Percentiles rank a stretch among this genome's conserved stretches.
phyloP scores from a whole-genome alignment of 2,329 filamentous ascomycete genomes.

The Talaromyces amestolkiae region DNA sequence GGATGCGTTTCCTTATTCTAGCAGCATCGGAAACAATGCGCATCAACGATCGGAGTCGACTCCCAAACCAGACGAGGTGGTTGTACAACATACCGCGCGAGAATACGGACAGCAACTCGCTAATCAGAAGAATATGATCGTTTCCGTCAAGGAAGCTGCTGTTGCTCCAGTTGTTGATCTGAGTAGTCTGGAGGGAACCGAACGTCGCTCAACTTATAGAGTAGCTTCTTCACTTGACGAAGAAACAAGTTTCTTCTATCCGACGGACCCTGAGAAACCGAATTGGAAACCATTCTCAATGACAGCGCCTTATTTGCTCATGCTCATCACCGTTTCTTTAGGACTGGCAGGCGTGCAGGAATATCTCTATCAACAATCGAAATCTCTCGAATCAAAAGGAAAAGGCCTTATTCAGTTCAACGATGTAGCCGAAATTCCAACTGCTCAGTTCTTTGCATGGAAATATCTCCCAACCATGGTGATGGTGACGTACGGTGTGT shows the following conservation, averaged over 20 bases:
- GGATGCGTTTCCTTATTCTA: neutral
- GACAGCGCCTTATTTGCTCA: conserved; percentile 31
- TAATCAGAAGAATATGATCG: conserved; percentile 44
- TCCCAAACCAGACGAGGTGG: neutral
- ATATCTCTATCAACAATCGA: conserved; percentile 32
- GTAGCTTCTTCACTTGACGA: conserved; percentile 15
- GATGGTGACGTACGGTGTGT: conserved; percentile 49
- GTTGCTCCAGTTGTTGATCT: conserved; percentile 39
- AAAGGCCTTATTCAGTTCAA: conserved; percentile 35
- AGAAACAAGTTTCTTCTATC: conserved; percentile 35
- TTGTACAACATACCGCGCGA: conserved; percentile 25
- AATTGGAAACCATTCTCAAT: conserved; percentile 39
- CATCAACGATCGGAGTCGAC: neutral
- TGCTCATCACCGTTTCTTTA: conserved; percentile 32
- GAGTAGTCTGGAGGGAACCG: conserved; percentile 38
- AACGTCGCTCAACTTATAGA: conserved; percentile 11
- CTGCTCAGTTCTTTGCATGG: conserved; percentile 35
- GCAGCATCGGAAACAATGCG: neutral
- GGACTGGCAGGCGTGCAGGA: conserved; percentile 35
- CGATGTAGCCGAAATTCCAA: conserved; percentile 28
- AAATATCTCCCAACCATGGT: conserved; percentile 46
- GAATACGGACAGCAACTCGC: conserved; percentile 43
- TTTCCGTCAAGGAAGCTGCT: conserved; percentile 39
- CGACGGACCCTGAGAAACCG: conserved; percentile 33
- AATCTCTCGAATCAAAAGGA: conserved; percentile 29